Evolutionary conservation across 768 basidiomycete species (phyloP), one percentile per base, ranked within the genome.

Genomic region (Coprinellus micaceus): DNA sequence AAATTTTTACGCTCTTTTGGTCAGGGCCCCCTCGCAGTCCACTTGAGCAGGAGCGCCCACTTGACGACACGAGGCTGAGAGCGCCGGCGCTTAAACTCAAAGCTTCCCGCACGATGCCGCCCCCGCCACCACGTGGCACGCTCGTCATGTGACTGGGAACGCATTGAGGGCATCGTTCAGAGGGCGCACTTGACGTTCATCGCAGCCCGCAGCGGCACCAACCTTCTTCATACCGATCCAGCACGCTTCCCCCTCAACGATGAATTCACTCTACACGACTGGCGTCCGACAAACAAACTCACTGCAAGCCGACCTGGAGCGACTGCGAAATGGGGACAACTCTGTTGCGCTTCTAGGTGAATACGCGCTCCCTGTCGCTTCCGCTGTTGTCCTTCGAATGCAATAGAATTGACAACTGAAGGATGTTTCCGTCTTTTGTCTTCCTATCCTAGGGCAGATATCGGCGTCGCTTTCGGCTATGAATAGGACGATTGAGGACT

Each of bases 391-490:
- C 7, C 33, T 13, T 13, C 33, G 33, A 33, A 33, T 6, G 33
- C 13, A 33, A 33, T 33, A 60, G 50, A 60, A 58, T 54, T 56
- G 56, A 64, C 58, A 57, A 52, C 39, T 46, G 48, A 58, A 60
- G 52, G 36, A n/a, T 46, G 56, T 10, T 15, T 58, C n/a, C n/a
- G n/a, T 68, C 44, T 46, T 51, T 21, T 53, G 40, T 60, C 62
- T 63, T 58, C 68, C 58, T 60, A 59, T 64, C 72, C 70, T 77
- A 95, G 95, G 95, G 71, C 96, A 98, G 82, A 94, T 99, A 72
- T 91, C 92, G 29, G 94, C 95, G n/a, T 94, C 93, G 9, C 77
- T 99, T n/a, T 84, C 93, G 25, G 94, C 94, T 2, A 87, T 98
- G 82, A 87, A 91, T 49, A 76, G 97, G 56, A 94, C 97, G 53